Percentiles rank a stretch among this genome's conserved stretches.
phyloP scores from a whole-genome alignment of 2,329 filamentous ascomycete genomes.

The Gliomastix tumulicola region DNA sequence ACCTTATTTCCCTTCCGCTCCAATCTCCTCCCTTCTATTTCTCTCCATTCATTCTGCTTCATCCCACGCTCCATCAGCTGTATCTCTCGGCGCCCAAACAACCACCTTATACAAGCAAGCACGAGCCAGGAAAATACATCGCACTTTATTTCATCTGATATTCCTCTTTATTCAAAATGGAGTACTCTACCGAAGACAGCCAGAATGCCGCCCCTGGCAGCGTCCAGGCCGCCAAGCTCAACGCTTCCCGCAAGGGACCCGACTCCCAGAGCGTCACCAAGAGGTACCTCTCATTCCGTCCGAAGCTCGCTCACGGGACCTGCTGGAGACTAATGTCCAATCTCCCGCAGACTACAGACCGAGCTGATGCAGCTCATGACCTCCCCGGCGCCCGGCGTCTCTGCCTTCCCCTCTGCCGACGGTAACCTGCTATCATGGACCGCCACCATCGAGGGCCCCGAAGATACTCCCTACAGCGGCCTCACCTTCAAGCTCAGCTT shows the following conservation, averaged over 20 bases:
- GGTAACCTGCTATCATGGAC: slow-evolving; percentile 90
- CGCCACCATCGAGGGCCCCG: slow-evolving; percentile 86
- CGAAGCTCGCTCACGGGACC: slow-evolving; percentile 3
- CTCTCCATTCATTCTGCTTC: no score
- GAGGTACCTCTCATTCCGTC: slow-evolving; percentile 45
- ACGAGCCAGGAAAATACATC: not conserved
- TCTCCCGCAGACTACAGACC: slow-evolving; percentile 70
- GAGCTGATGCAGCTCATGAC: slow-evolving; percentile 99
- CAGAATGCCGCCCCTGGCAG: slow-evolving; percentile 63
- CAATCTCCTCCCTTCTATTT: no score
- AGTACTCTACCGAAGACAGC: slow-evolving; percentile 43
- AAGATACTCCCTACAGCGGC: slow-evolving; percentile 83
- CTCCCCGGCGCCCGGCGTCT: slow-evolving; percentile 85
- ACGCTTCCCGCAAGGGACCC: slow-evolving; percentile 45
- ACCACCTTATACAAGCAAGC: not conserved
- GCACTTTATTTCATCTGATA: not conserved
- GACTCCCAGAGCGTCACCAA: slow-evolving; percentile 73
- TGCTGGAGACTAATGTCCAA: not conserved
- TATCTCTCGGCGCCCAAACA: no score
- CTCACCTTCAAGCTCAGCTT: slow-evolving; percentile 91
- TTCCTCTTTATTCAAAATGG: slow-evolving; percentile 19
- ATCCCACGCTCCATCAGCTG: no score
- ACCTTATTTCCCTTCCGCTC: no score
- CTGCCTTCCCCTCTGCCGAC: slow-evolving; percentile 86
- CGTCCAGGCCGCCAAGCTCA: slow-evolving; percentile 55